Conservation (phyloP, 371 early-diverging fungal genomes). For the Apophysomyces variabilis region DNA sequence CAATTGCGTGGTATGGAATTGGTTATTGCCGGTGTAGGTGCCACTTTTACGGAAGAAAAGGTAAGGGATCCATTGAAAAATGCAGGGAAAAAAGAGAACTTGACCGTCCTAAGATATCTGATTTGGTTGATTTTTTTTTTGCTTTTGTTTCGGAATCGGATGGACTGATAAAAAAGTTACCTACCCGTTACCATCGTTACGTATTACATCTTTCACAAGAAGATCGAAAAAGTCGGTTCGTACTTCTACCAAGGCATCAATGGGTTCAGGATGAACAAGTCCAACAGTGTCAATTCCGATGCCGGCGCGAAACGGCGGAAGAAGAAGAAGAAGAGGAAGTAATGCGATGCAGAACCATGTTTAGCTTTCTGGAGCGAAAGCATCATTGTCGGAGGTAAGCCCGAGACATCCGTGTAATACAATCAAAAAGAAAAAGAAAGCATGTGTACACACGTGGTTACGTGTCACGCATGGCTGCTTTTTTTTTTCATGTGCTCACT, state of each 20-base stretch:
- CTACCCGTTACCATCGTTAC: constrained; percentile 1
- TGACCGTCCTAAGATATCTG: constrained; percentile 8
- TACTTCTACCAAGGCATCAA: constrained; percentile 18
- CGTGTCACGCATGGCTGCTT: neutral
- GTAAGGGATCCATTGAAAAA: neutral
- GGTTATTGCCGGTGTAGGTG: constrained; percentile 29
- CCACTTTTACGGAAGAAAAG: neutral
- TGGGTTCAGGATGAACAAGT: constrained; percentile 25
- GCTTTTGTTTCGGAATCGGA: neutral
- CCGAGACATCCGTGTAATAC: neutral
- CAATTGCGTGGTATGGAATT: constrained; percentile 21
- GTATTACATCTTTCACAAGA: neutral
- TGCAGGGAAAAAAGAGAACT: neutral
- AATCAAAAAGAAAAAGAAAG: neutral
- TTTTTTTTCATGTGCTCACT: constrained; percentile 18
- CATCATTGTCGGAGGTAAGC: constrained; percentile 36
- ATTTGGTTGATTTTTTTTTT: neutral
- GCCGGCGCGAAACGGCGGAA: neutral
- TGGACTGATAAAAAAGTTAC: neutral
- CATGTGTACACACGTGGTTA: neutral
- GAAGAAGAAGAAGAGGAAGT: neutral
- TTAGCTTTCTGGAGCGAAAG: constrained; percentile 24
- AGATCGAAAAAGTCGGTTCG: constrained; percentile 17
- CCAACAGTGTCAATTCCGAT: constrained; percentile 19
- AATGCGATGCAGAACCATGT: constrained; percentile 17